phyloP scores from a whole-genome alignment of 2,329 filamentous ascomycete genomes.

The Pochonia chlamydosporia region DNA sequence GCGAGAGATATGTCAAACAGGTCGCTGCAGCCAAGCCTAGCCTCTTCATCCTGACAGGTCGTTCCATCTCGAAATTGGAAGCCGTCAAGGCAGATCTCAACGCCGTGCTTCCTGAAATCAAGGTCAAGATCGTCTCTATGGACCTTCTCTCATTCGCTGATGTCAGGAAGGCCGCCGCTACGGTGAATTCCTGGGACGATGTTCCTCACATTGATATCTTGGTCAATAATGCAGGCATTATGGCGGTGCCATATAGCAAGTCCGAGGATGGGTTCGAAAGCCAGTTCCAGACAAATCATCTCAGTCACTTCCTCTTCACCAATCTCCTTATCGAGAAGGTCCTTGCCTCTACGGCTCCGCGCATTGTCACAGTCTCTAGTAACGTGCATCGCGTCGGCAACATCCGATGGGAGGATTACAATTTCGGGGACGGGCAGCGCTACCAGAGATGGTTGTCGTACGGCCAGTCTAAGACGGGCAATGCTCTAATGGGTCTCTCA shows the following conservation, averaged over 20 bases:
- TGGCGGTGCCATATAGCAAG: constrained; percentile 26
- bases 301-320: constrained; percentile 41
- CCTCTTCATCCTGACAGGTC: constrained; percentile 40
- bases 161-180: constrained; percentile 30
- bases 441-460: constrained; percentile 28
- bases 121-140: constrained; percentile 23
- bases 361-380: constrained; percentile 37
- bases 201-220: constrained; percentile 28
- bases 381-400: constrained; percentile 21
- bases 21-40: constrained; percentile 34
- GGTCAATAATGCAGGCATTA: constrained; percentile 40
- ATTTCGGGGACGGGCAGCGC: constrained; percentile 23
- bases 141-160: constrained; percentile 31
- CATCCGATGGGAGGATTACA: constrained; percentile 28
- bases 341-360: constrained; percentile 23
- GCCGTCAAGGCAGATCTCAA: constrained; percentile 30
- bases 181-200: constrained; percentile 20
- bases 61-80: constrained; percentile 33
- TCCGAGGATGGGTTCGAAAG: constrained; percentile 34
- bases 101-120: constrained; percentile 23
- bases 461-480: constrained; percentile 33
- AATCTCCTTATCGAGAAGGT: constrained; percentile 39
- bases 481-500: constrained; percentile 25
- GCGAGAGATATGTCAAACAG: constrained; percentile 16
- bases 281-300: constrained; percentile 39